Conservation (phyloP, 768 basidiomycete species). For the Lactifluus echinatus region DNA sequence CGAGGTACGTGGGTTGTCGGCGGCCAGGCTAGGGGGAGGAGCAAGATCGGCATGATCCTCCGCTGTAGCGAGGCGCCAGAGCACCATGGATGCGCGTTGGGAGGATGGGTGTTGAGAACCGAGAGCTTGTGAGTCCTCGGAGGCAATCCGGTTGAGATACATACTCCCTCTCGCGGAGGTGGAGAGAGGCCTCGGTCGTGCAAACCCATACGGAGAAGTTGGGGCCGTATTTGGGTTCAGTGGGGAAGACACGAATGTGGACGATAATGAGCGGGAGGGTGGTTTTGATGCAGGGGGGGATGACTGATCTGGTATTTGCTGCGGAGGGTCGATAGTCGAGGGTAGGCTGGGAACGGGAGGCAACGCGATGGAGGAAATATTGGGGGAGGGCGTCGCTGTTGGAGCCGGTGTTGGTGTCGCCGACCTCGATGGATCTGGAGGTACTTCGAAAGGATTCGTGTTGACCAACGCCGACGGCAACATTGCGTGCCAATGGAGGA, state of each 20-base stretch:
- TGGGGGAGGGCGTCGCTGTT: background rate
- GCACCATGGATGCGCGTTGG: constrained; percentile 51
- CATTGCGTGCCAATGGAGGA: background rate
- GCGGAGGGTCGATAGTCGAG: constrained; percentile 1
- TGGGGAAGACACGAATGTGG: constrained; percentile 42
- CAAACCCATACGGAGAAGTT: constrained; percentile 20
- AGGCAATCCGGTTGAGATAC: constrained; percentile 36
- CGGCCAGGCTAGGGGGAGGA: constrained; percentile 26
- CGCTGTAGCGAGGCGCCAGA: constrained; percentile 49
- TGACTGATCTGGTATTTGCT: background rate
- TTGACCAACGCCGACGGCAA: constrained; percentile 1
- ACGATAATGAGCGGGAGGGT: constrained; percentile 26
- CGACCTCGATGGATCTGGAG: constrained; percentile 4
- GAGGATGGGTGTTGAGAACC: constrained; percentile 25
- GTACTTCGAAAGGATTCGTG: constrained; percentile 14
- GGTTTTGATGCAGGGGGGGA: background rate
- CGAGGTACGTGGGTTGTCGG: constrained; percentile 31
- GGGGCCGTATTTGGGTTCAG: constrained; percentile 37
- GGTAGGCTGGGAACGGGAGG: background rate
- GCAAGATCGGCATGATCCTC: constrained; percentile 27
- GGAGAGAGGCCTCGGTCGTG: constrained; percentile 34
- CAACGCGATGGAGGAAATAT: background rate
- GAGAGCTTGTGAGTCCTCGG: constrained; percentile 38
- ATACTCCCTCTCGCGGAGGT: constrained; percentile 28
- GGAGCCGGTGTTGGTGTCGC: constrained; percentile 9